Percentiles rank a stretch among this genome's conserved stretches.
Evolutionary conservation across 2,329 filamentous ascomycete species (phyloP).

Genomic region (Fusarium oxysporum): DNA sequence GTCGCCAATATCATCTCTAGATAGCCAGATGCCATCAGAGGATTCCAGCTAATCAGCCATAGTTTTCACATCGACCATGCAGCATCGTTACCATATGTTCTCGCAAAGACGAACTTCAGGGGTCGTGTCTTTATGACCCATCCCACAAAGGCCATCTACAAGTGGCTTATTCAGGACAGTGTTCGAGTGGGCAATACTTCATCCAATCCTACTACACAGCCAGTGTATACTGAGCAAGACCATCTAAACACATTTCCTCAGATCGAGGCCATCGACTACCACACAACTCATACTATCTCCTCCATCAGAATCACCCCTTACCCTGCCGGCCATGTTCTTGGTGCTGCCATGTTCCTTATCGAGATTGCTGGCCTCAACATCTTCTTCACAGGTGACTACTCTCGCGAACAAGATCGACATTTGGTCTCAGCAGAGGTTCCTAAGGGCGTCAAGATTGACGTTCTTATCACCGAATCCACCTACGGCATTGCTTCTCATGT

Average conservation of each 20-base stretch:
- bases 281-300: conserved; percentile 96
- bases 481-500: conserved; percentile 96
- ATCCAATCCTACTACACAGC: conserved; percentile 72
- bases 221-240: conserved; percentile 95
- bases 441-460: conserved; percentile 89
- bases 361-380: conserved; percentile 98
- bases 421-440: conserved; percentile 94
- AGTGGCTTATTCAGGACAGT: conserved; percentile 98
- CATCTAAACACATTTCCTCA: conserved; percentile 92
- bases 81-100: conserved; percentile 96
- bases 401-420: conserved; percentile 93
- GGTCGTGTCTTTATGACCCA: conserved; percentile 99
- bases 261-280: conserved; percentile 98
- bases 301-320: conserved; percentile 97
- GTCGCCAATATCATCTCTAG: conserved; percentile 18
- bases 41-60: conserved; percentile 43
- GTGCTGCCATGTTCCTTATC: conserved; percentile 97
- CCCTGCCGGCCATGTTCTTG: conserved; percentile 96
- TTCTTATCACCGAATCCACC: conserved; percentile 96
- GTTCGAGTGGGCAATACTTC: conserved; percentile 85
- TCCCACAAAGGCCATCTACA: conserved; percentile 99
- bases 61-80: conserved; percentile 99
- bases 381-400: conserved; percentile 98
- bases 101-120: conserved; percentile 97
- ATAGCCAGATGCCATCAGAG: conserved; percentile 21